A percentile compares a stretch with the other conserved stretches of the same genome.
These are phyloP conservation scores for Moesziomyces sp. DNA, from an alignment of 1,284 basidiomycete genomes.

Conservation along the genomic window DNA sequence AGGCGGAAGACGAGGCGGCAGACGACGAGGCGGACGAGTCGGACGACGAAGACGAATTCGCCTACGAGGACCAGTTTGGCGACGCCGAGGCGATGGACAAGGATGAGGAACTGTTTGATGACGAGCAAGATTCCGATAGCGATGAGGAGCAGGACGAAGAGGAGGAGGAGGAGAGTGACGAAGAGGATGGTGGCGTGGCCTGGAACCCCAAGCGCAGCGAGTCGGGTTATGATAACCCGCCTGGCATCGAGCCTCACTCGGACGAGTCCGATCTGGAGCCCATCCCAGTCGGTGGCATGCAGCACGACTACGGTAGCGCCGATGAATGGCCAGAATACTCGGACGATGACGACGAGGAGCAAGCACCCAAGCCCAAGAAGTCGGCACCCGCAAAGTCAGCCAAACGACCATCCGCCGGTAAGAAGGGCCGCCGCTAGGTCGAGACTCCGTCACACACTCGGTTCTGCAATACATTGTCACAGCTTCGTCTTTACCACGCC, in stretches of 20 bases:
- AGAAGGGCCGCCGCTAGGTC: constrained; percentile 23
- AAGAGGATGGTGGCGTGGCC: constrained; percentile 1
- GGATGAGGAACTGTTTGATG: constrained; percentile 45
- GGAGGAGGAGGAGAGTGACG: constrained; percentile 25
- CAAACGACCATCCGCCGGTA: constrained; percentile 1
- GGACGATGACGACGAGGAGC: constrained; percentile 13
- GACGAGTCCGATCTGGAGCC: constrained; percentile 59
- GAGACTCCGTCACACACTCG: not conserved
- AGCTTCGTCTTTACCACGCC: not conserved
- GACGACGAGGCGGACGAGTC: constrained; percentile 24
- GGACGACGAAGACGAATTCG: constrained; percentile 58
- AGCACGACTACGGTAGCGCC: constrained; percentile 41
- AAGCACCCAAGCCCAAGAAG: constrained; percentile 13
- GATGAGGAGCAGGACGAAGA: constrained; percentile 21
- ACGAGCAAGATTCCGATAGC: constrained; percentile 3
- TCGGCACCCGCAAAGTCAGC: not conserved
- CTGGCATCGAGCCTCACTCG: constrained; percentile 26
- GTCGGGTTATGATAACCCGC: constrained; percentile 30
- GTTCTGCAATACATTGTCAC: not conserved
- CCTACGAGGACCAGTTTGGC: constrained; percentile 55
- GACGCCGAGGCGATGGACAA: constrained; percentile 40
- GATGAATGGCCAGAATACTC: constrained; percentile 45
- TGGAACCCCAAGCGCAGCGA: constrained; percentile 27
- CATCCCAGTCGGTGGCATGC: constrained; percentile 48
- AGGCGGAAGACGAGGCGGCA: constrained; percentile 22